Conservation (phyloP, 176 grass and related monocot species). For the Melocanna baccifera region DNA sequence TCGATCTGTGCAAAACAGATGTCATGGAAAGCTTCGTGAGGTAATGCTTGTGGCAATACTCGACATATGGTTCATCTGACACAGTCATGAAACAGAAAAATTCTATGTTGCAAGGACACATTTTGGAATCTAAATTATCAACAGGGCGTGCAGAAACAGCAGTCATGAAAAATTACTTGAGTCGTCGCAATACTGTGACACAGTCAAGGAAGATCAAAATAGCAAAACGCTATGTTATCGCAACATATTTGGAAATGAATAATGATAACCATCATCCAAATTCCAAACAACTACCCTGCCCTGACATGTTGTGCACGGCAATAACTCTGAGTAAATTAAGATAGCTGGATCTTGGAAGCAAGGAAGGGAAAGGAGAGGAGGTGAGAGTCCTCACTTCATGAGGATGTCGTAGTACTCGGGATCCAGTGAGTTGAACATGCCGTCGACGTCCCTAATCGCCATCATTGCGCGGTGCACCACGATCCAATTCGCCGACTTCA, state of each 20-base stretch:
- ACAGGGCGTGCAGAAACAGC: neutral
- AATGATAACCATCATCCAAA: neutral
- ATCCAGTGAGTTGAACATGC: constrained; percentile 88
- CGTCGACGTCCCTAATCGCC: constrained; percentile 94
- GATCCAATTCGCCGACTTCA: constrained; percentile 93
- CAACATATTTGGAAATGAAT: neutral
- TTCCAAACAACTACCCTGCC: neutral
- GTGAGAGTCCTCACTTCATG: constrained; percentile 66
- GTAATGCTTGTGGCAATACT: neutral
- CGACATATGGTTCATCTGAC: neutral
- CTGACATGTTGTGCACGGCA: neutral
- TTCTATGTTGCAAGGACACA: neutral
- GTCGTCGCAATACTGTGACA: neutral
- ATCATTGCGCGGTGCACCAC: constrained; percentile 96
- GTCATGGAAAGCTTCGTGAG: neutral
- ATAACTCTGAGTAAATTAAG: neutral
- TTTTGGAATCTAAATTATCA: neutral
- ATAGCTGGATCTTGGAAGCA: neutral
- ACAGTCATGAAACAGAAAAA: neutral
- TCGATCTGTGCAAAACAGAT: neutral
- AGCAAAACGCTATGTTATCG: neutral
- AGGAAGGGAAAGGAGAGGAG: neutral
- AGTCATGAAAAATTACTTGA: too few relatives aligned
- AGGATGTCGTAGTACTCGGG: constrained; percentile 97
- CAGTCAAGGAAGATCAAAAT: neutral